Evolutionary conservation across 2,329 filamentous ascomycete genomes (phyloP).

Genomic region (Aspergillus neotritici): DNA sequence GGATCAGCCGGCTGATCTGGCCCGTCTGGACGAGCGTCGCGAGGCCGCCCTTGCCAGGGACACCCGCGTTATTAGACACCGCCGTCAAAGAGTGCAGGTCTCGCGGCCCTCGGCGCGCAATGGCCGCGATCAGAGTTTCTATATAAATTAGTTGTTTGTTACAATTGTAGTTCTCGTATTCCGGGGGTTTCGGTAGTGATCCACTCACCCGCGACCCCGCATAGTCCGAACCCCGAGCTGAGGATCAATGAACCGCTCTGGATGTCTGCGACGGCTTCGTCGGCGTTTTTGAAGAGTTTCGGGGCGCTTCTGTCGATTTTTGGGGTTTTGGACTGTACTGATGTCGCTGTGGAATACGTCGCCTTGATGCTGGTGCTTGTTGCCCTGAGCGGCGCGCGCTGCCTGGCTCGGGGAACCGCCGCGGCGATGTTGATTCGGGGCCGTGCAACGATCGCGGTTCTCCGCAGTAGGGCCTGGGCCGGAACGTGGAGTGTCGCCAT

Average conservation of each 20-base stretch:
- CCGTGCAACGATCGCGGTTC: slow-evolving; percentile 17
- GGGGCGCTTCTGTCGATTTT: slow-evolving; percentile 29
- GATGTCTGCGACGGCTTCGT: slow-evolving; percentile 65
- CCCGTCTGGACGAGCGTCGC: slow-evolving; percentile 63
- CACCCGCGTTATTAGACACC: slow-evolving; percentile 75
- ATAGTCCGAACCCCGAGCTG: slow-evolving; percentile 77
- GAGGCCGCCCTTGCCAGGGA: slow-evolving; percentile 62
- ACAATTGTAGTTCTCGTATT: neutral
- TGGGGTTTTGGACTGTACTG: slow-evolving; percentile 17
- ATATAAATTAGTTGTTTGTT: slow-evolving; percentile 3
- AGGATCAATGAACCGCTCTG: slow-evolving; percentile 65
- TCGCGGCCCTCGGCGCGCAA: slow-evolving; percentile 56
- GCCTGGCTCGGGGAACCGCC: slow-evolving; percentile 11
- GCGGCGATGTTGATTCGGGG: slow-evolving; percentile 18
- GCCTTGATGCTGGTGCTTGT: slow-evolving; percentile 1
- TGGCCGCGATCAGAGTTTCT: slow-evolving; percentile 67
- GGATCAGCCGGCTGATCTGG: slow-evolving; percentile 65
- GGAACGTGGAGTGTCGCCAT: slow-evolving; percentile 26
- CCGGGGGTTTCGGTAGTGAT: neutral
- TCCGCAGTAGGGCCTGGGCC: slow-evolving; percentile 20
- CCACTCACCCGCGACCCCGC: slow-evolving; percentile 61
- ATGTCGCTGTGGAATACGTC: slow-evolving; percentile 19
- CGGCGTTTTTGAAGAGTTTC: slow-evolving; percentile 46
- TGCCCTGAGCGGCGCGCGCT: slow-evolving; percentile 9
- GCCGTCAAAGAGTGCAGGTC: slow-evolving; percentile 58